Conservation (phyloP, 2,329 filamentous ascomycete species). For the Beauveria caledonica region DNA sequence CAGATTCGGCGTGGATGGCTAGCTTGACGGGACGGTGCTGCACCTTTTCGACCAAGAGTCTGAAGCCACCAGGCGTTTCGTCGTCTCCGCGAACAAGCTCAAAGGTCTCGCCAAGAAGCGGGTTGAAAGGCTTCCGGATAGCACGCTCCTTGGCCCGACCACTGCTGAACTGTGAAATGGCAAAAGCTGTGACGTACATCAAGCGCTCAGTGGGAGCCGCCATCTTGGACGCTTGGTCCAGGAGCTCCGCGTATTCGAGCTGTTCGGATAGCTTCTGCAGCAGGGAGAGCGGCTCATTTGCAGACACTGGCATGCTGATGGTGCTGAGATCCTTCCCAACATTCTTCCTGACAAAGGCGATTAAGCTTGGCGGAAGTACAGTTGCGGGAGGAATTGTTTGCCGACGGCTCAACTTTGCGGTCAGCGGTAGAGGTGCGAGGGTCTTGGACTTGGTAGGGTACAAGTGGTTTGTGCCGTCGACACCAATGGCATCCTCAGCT, state of each 20-base stretch:
- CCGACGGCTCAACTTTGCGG: slow-evolving; percentile 56
- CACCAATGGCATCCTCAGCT: slow-evolving; percentile 47
- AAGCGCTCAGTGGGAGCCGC: slow-evolving; percentile 59
- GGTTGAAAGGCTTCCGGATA: slow-evolving; percentile 94
- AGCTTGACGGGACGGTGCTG: slow-evolving; percentile 86
- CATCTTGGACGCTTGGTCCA: slow-evolving; percentile 65
- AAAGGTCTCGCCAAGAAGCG: slow-evolving; percentile 90
- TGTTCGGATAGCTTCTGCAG: slow-evolving; percentile 86
- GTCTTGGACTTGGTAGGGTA: slow-evolving; percentile 72
- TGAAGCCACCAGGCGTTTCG: slow-evolving; percentile 63
- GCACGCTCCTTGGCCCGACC: slow-evolving; percentile 80
- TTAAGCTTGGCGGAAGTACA: slow-evolving; percentile 77
- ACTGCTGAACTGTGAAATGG: slow-evolving; percentile 76
- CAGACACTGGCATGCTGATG: slow-evolving; percentile 94
- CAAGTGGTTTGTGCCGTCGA: slow-evolving; percentile 53
- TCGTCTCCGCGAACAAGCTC: slow-evolving; percentile 83
- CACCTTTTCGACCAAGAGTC: slow-evolving; percentile 92
- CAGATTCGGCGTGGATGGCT: slow-evolving; percentile 85
- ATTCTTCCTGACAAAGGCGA: slow-evolving; percentile 92
- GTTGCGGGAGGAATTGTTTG: slow-evolving; percentile 64
- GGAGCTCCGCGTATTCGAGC: slow-evolving; percentile 78
- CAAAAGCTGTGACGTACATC: slow-evolving; percentile 82
- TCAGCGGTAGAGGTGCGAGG: slow-evolving; percentile 68
- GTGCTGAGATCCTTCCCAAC: slow-evolving; percentile 96
- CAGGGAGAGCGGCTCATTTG: slow-evolving; percentile 85